Evolutionary conservation across 768 basidiomycete species (phyloP).

Genomic region (Roridomyces roridus): DNA sequence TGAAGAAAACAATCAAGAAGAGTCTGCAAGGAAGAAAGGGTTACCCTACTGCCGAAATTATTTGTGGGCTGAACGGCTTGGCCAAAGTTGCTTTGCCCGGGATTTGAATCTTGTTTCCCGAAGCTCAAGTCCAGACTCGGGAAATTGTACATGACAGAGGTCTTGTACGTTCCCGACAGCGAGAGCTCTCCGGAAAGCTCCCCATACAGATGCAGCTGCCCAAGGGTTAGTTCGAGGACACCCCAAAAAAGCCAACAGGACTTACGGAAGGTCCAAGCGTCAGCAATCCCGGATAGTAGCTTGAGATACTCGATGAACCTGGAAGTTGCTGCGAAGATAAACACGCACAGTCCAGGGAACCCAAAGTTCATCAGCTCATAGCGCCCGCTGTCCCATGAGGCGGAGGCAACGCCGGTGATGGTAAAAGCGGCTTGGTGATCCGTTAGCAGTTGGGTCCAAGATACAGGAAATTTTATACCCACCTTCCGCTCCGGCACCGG

Average conservation of each 20-base stretch:
- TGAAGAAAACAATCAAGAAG: too few relatives aligned
- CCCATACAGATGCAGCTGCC: conserved; percentile 9
- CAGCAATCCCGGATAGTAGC: conserved; percentile 22
- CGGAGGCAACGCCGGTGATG: conserved; percentile 24
- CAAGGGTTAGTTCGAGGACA: background rate
- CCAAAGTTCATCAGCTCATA: conserved; percentile 21
- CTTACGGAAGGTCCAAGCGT: conserved; percentile 28
- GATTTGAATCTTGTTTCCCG: conserved; percentile 7
- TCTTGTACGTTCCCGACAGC: background rate
- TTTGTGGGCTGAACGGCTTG: background rate
- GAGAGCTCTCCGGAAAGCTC: background rate
- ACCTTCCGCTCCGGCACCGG: too few relatives aligned
- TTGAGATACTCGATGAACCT: background rate
- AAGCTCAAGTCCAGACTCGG: conserved; percentile 12
- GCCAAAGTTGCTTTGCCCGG: background rate
- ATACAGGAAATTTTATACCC: background rate
- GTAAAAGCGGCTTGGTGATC: conserved; percentile 24
- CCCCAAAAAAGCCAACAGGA: too few relatives aligned
- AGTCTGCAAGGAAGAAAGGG: too few relatives aligned
- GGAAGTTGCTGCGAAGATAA: background rate
- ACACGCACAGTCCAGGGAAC: conserved; percentile 28
- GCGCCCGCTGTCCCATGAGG: conserved; percentile 4
- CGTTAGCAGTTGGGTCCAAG: conserved; percentile 25
- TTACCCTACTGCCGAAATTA: background rate
- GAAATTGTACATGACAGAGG: background rate